phyloP scores from a whole-genome alignment of 1,284 basidiomycete genomes.

The Cutaneotrichosporon mucoides region DNA sequence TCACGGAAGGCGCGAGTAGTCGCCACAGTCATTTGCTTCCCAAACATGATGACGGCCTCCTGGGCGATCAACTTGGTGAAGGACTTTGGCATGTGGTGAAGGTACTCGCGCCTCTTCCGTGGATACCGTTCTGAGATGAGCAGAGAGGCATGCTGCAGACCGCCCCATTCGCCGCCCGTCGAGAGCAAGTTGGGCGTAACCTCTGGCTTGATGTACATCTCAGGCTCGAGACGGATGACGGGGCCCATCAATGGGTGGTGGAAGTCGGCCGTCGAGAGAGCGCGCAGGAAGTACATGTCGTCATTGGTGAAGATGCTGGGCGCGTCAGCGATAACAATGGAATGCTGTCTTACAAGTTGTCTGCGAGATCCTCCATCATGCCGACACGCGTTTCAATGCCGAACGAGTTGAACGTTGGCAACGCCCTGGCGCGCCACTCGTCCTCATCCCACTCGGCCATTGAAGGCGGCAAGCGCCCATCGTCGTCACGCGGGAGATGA shows the following conservation, averaged over 20 bases:
- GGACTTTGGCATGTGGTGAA: conserved; percentile 40
- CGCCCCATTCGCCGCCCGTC: conserved; percentile 41
- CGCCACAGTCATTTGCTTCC: conserved; percentile 22
- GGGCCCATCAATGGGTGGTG: conserved; percentile 37
- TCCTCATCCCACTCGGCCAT: conserved; percentile 22
- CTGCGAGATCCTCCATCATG: conserved; percentile 31
- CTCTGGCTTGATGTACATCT: conserved; percentile 24
- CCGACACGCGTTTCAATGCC: conserved; percentile 36
- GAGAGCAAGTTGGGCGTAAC: conserved; percentile 22
- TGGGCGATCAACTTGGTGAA: conserved; percentile 27
- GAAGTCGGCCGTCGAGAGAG: conserved; percentile 30
- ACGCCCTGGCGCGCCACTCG: conserved; percentile 27
- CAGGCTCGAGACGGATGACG: conserved; percentile 34
- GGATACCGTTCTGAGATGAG: conserved; percentile 36
- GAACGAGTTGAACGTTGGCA: conserved; percentile 45
- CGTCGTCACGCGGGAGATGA: conserved; percentile 32
- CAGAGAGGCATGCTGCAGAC: conserved; percentile 34
- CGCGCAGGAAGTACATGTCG: conserved; percentile 41
- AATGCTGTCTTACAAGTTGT: conserved; percentile 33
- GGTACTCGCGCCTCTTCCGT: conserved; percentile 27
- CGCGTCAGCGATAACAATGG: neutral
- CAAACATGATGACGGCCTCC: conserved; percentile 40
- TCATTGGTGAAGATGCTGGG: conserved; percentile 38
- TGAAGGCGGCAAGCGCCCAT: conserved; percentile 9
- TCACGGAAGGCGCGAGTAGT: conserved; percentile 36